Percentiles rank a stretch among this genome's conserved stretches.
Evolutionary conservation across 441 rosid genomes (phyloP).

Genomic region (Adansonia rubrostipa): DNA sequence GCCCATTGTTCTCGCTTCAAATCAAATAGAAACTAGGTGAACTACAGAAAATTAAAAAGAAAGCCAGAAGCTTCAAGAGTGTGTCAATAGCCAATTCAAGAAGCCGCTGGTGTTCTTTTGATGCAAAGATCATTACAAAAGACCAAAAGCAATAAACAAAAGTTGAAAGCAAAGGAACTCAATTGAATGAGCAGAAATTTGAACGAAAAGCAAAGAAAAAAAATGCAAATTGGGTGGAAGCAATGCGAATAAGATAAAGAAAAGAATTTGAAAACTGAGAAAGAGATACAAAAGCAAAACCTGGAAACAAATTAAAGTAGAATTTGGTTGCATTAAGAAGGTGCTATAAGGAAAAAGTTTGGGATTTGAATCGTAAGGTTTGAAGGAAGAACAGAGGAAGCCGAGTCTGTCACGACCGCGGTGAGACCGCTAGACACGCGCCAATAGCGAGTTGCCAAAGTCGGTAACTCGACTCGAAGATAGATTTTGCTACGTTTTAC

Average conservation of each 20-base stretch:
- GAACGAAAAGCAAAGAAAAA: neutral
- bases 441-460: slow-evolving; percentile 36
- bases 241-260: neutral
- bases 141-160: slow-evolving; percentile 8
- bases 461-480: slow-evolving; percentile 27
- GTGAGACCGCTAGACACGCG: slow-evolving; percentile 36
- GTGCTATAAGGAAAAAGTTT: neutral
- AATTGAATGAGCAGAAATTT: slow-evolving; percentile 10
- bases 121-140: neutral
- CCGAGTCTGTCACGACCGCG: neutral
- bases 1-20: slow-evolving; percentile 65
- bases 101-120: slow-evolving; percentile 16
- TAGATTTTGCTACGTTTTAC: slow-evolving; percentile 11
- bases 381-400: slow-evolving; percentile 19
- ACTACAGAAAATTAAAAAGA: slow-evolving; percentile 22
- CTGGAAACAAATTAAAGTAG: neutral
- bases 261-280: slow-evolving; percentile 1
- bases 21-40: slow-evolving; percentile 29
- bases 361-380: slow-evolving; percentile 19
- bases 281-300: slow-evolving; percentile 15
- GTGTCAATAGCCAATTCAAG: slow-evolving; percentile 18
- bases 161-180: slow-evolving; percentile 14
- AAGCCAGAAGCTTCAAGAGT: slow-evolving; percentile 14
- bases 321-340: slow-evolving; percentile 17
- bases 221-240: slow-evolving; percentile 1